A percentile compares a stretch with the other conserved stretches of the same genome.
Evolutionary conservation across 192 early-diverging fungal genomes (phyloP).

Genomic region (Martensiomyces pterosporus): DNA sequence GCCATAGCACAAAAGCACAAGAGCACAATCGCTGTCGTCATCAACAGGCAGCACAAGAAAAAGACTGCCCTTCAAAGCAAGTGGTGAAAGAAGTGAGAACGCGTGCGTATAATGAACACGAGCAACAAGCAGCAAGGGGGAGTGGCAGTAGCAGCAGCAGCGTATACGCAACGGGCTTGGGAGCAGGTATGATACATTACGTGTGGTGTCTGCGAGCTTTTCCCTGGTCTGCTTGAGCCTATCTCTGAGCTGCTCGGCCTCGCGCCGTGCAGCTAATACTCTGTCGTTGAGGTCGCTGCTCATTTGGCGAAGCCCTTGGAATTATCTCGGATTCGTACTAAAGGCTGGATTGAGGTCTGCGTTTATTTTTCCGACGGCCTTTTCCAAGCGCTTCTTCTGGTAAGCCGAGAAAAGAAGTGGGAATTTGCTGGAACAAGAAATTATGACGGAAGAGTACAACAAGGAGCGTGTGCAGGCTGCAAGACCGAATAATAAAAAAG

Average conservation of each 20-base stretch:
- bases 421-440: constrained; percentile 8
- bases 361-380: constrained; percentile 4
- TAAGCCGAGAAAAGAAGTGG: not conserved
- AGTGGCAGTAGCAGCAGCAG: constrained; percentile 1
- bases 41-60: too few species aligned
- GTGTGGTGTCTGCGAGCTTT: constrained; percentile 90
- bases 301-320: too few species aligned
- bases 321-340: constrained; percentile 1
- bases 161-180: not conserved
- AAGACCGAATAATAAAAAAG: constrained; percentile 3
- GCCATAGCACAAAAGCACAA: too few species aligned
- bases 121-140: not conserved
- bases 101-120: too few species aligned
- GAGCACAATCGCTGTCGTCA: too few species aligned
- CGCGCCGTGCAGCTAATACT: constrained; percentile 85
- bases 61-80: too few species aligned
- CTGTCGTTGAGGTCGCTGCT: constrained; percentile 86
- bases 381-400: too few species aligned
- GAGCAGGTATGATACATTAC: constrained; percentile 59
- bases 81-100: too few species aligned
- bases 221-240: constrained; percentile 92
- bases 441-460: not conserved
- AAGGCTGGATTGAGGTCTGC: not conserved
- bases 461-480: constrained; percentile 3
- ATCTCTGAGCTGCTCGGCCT: constrained; percentile 95